Evolutionary conservation across 2,329 filamentous ascomycete species (phyloP), one percentile per base, ranked within the genome.

Genomic region (Diaporthe velutina): DNA sequence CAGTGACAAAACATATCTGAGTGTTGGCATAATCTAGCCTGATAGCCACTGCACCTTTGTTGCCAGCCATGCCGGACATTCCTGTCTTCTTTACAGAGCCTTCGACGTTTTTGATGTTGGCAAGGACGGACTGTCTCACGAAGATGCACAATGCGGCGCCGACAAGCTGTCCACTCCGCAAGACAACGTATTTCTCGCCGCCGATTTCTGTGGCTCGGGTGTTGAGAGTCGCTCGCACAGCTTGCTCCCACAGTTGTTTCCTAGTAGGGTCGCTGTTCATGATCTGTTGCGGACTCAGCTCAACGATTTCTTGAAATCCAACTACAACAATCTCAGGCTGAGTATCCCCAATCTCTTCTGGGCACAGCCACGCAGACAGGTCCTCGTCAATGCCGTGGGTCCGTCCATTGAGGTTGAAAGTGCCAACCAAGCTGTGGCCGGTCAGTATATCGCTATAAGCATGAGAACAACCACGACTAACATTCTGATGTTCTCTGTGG

Each of bases 291-390:
- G 97, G 97, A 79, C 95, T 98, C 61, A 99, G 87, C 81, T 98
- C 95, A n/a, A 99, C 97, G 77, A 99, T 98, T 83, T 99, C 97
- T 81, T 99, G 97, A 79, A 99, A 98, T 0, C 95, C 97, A 22
- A 98, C 93, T 10, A 94, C 95, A 70, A 98, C 92, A 50, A 99
- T 94, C 74, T 96, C 94, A 8, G 97, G 96, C 76, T 94, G 91
- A 61, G 90, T 87, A 4, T 91, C 83, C 7, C 90, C 88, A 13
- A 88, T 80, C 52, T 83, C 83, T 5, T 89, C 84, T 0, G 94
- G 94, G 80, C 94, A 95, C 5, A 99, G 86, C 97, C 97, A 99
- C 2, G 93, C 88, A 0, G 94, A 93, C 17, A 99, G 87, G 81
- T 98, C 96, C 77, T 95, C 89, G 28, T 92, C 89, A 33, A 95